A percentile compares a stretch with the other conserved stretches of the same genome.
Evolutionary conservation across 139 green algal genomes (phyloP).

Genomic region (Tetradesmus lagerheimii): DNA sequence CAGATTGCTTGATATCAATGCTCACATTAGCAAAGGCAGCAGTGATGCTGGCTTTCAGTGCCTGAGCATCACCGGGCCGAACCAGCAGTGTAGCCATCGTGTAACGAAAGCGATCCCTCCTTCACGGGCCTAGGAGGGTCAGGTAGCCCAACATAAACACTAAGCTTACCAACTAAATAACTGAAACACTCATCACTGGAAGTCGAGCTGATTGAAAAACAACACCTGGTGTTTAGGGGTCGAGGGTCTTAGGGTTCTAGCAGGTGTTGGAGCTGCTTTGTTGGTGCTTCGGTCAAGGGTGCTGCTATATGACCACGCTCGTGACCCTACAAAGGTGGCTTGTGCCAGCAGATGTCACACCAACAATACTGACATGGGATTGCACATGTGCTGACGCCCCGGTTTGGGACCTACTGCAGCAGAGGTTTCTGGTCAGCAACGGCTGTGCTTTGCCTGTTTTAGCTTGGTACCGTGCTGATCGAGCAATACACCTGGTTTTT

Average conservation of each 20-base stretch:
- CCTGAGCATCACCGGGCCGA: conserved; percentile 69
- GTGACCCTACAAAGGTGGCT: not conserved
- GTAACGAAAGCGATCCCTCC: not conserved
- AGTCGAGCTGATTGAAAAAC: not conserved
- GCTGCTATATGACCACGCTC: not conserved
- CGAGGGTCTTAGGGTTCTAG: not conserved
- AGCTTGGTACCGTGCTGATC: not conserved
- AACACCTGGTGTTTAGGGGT: not conserved
- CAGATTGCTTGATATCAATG: not conserved
- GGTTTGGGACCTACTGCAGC: not conserved
- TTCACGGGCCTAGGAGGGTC: not conserved
- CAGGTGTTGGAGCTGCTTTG: not conserved
- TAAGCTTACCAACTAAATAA: not conserved
- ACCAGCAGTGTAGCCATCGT: not conserved
- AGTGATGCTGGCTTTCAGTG: conserved; percentile 65
- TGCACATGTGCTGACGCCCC: not conserved
- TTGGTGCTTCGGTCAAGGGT: not conserved
- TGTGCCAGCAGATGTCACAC: not conserved
- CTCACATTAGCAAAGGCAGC: conserved; percentile 45
- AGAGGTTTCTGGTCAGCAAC: not conserved
- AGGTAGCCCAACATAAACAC: not conserved
- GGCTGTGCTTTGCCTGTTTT: not conserved
- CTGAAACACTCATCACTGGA: not conserved
- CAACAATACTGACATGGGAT: not conserved
- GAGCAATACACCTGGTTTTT: not conserved